These are phyloP conservation scores for Chloromonas sp. DNA, from an alignment of 163 green algal species.

Conservation along the genomic window DNA sequence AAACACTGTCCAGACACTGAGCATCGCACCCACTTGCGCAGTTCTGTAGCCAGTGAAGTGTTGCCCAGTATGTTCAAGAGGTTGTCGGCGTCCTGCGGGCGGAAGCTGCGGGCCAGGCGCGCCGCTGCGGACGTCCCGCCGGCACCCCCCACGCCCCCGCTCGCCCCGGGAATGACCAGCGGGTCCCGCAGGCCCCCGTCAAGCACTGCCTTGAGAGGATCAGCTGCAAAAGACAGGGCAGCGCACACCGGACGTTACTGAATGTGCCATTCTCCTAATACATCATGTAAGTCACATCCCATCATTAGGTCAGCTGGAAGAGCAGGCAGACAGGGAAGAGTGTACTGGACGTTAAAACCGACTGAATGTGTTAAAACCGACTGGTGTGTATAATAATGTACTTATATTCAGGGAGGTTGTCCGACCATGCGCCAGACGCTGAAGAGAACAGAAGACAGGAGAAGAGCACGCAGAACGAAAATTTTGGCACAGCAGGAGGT, in stretches of 20 bases:
- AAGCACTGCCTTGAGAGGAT: conserved; percentile 39
- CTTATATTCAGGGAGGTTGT: too few relatives aligned
- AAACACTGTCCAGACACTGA: neutral
- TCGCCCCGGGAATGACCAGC: neutral
- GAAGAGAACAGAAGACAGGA: too few relatives aligned
- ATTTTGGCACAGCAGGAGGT: neutral
- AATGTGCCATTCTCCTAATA: too few relatives aligned
- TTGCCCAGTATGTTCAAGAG: conserved; percentile 45
- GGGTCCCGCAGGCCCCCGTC: conserved; percentile 28
- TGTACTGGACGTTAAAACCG: neutral
- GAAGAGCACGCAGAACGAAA: too few relatives aligned
- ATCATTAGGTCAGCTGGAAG: neutral
- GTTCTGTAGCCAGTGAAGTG: conserved; percentile 33
- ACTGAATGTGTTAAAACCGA: too few relatives aligned
- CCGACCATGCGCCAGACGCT: too few relatives aligned
- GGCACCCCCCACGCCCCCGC: too few relatives aligned
- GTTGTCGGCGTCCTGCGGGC: conserved; percentile 38
- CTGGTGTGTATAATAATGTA: too few relatives aligned
- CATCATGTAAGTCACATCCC: too few relatives aligned
- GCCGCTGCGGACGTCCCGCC: neutral
- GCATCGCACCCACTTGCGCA: conserved; percentile 16
- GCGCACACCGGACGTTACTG: too few relatives aligned
- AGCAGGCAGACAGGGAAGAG: neutral
- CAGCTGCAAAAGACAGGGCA: conserved; percentile 8
- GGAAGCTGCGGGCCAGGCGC: conserved; percentile 28